A percentile compares a stretch with the other conserved stretches of the same genome.
phyloP scores from a whole-genome alignment of 2,329 filamentous ascomycete species.

The Xylaria sp. region DNA sequence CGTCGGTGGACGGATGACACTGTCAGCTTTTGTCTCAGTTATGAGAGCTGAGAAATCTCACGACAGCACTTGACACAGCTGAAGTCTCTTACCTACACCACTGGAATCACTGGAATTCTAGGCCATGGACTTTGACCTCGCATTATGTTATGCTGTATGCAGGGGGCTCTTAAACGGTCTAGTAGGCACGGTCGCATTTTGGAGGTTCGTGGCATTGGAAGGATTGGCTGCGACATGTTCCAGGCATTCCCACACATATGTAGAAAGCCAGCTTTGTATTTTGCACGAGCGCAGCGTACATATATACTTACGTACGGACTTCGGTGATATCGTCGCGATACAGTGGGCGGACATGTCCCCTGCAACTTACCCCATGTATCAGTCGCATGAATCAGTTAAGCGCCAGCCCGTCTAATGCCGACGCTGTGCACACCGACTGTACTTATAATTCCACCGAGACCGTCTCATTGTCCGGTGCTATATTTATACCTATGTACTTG shows the following conservation, averaged over 20 bases:
- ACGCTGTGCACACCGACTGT: background rate
- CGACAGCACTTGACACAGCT: constrained; percentile 10
- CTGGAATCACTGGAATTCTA: constrained; percentile 9
- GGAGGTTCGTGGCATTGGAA: background rate
- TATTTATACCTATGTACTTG: background rate
- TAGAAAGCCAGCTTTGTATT: background rate
- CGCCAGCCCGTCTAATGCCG: constrained; percentile 3
- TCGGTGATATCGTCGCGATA: background rate
- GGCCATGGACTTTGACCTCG: background rate
- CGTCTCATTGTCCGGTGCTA: background rate
- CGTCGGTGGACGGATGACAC: too few species aligned
- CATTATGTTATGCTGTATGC: background rate
- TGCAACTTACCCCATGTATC: background rate
- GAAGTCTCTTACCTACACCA: too few species aligned
- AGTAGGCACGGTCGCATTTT: background rate
- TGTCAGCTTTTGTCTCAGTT: constrained; percentile 14
- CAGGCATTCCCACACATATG: background rate
- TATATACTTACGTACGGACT: too few species aligned
- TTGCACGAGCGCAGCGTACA: background rate
- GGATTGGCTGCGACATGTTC: constrained; percentile 16
- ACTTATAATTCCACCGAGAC: background rate
- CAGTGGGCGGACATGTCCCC: background rate
- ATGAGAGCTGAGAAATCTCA: constrained; percentile 20
- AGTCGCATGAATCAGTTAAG: background rate
- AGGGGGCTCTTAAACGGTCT: background rate